A percentile compares a stretch with the other conserved stretches of the same genome.
Evolutionary conservation across 1,139 yeast species (phyloP).

Genomic region (Starmera stellimalicola): DNA sequence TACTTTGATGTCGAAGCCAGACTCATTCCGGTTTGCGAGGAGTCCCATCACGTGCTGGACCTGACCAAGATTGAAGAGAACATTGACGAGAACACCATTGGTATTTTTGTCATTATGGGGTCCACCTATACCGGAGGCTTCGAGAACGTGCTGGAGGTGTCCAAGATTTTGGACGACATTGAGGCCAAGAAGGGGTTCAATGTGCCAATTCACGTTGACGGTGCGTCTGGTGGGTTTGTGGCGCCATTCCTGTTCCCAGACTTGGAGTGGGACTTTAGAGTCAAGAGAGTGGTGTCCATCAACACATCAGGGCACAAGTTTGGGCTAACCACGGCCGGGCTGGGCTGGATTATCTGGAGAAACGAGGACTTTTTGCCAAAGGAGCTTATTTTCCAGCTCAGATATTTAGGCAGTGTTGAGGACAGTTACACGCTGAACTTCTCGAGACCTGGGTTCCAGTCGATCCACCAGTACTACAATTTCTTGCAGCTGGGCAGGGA

Average conservation of each 20-base stretch:
- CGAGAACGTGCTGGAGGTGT: conserved; percentile 62
- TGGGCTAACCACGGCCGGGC: conserved; percentile 83
- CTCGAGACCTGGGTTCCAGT: conserved; percentile 89
- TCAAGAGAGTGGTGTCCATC: conserved; percentile 71
- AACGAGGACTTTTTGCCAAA: conserved; percentile 56
- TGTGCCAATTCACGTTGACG: conserved; percentile 86
- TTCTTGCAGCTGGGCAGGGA: conserved; percentile 59
- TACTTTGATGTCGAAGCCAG: conserved; percentile 89
- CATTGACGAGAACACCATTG: conserved; percentile 87
- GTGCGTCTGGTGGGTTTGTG: conserved; percentile 84
- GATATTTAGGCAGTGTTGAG: conserved; percentile 84
- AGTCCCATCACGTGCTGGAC: conserved; percentile 59
- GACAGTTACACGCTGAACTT: conserved; percentile 82
- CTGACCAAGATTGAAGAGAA: conserved; percentile 45
- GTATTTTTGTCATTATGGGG: conserved; percentile 80
- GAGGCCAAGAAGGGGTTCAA: conserved; percentile 59
- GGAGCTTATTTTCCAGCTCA: conserved; percentile 64
- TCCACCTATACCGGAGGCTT: conserved; percentile 91
- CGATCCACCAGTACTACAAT: conserved; percentile 78
- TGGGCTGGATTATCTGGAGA: conserved; percentile 89
- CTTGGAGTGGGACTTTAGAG: conserved; percentile 72
- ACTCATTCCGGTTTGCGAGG: conserved; percentile 52
- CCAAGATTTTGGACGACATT: conserved; percentile 53
- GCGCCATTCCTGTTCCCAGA: conserved; percentile 79
- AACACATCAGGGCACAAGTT: conserved; percentile 94